These are phyloP conservation scores for Casaregolazyma lundiana DNA, from an alignment of 1,139 yeast species.

Conservation along the genomic window DNA sequence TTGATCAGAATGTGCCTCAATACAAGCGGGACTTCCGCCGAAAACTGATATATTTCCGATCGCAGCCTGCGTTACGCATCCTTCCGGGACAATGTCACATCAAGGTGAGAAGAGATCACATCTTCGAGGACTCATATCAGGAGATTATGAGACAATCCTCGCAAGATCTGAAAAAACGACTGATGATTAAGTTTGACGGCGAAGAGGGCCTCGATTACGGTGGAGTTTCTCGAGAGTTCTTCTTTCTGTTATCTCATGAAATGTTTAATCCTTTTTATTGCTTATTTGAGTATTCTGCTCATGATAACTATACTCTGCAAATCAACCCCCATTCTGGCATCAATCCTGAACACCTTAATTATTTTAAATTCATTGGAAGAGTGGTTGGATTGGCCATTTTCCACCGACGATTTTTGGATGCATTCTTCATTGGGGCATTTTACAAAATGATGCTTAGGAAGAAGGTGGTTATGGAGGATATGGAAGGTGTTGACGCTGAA, in stretches of 20 bases:
- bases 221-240: slow-evolving; percentile 97
- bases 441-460: slow-evolving; percentile 96
- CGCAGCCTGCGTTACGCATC: slow-evolving; percentile 96
- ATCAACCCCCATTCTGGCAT: slow-evolving; percentile 97
- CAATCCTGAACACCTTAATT: slow-evolving; percentile 95
- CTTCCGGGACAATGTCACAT: slow-evolving; percentile 98
- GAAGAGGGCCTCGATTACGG: slow-evolving; percentile 99
- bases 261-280: slow-evolving; percentile 99
- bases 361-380: slow-evolving; percentile 96
- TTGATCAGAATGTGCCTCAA: slow-evolving; percentile 98
- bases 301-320: slow-evolving; percentile 95
- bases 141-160: slow-evolving; percentile 99
- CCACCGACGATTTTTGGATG: slow-evolving; percentile 96
- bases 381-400: slow-evolving; percentile 97
- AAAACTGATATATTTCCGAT: slow-evolving; percentile 92
- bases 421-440: slow-evolving; percentile 96
- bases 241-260: slow-evolving; percentile 92
- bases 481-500: slow-evolving; percentile 99
- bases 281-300: slow-evolving; percentile 93
- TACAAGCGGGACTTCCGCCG: slow-evolving; percentile 98
- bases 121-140: slow-evolving; percentile 95
- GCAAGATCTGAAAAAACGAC: slow-evolving; percentile 91
- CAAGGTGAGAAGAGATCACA: slow-evolving; percentile 93
- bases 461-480: slow-evolving; percentile 90
- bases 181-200: slow-evolving; percentile 97